Percentiles rank a stretch among this genome's conserved stretches.
Conservation (phyloP, 805 yeast genomes). For the Grigorovia yakushimaensis region DNA sequence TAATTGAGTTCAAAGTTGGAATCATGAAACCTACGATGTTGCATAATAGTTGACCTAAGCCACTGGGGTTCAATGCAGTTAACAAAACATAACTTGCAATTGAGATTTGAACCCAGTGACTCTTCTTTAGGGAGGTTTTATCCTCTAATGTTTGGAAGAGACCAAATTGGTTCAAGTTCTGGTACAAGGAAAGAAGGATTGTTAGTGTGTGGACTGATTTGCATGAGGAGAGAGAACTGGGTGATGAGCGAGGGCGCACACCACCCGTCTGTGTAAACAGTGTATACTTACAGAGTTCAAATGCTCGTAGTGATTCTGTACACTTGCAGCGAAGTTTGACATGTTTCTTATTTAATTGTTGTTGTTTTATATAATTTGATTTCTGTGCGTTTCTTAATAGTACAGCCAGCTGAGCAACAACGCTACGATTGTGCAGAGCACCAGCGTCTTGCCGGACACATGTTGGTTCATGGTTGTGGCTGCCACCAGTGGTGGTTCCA, state of each 20-base stretch:
- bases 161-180: slow-evolving; percentile 26
- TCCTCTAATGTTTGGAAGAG: slow-evolving; percentile 34
- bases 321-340: slow-evolving; percentile 3
- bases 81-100: slow-evolving; percentile 60
- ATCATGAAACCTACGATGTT: slow-evolving; percentile 84
- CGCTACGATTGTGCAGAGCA: slow-evolving; percentile 45
- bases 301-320: slow-evolving; percentile 1
- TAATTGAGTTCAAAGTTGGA: slow-evolving; percentile 82
- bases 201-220: slow-evolving; percentile 3
- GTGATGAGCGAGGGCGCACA: not conserved
- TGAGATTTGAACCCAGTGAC: slow-evolving; percentile 67
- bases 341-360: not conserved
- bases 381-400: slow-evolving; percentile 31
- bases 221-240: not conserved
- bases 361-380: not conserved
- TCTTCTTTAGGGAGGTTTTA: slow-evolving; percentile 58
- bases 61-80: slow-evolving; percentile 85
- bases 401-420: slow-evolving; percentile 63
- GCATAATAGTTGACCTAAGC: slow-evolving; percentile 87
- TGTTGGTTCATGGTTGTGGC: slow-evolving; percentile 39
- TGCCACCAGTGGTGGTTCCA: slow-evolving; percentile 14
- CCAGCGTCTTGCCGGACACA: slow-evolving; percentile 35
- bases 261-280: too few species aligned
- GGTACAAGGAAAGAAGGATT: not conserved
- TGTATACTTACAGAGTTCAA: slow-evolving; percentile 6